phyloP scores from a whole-genome alignment of 768 basidiomycete species.

The Mycena indigotica region DNA sequence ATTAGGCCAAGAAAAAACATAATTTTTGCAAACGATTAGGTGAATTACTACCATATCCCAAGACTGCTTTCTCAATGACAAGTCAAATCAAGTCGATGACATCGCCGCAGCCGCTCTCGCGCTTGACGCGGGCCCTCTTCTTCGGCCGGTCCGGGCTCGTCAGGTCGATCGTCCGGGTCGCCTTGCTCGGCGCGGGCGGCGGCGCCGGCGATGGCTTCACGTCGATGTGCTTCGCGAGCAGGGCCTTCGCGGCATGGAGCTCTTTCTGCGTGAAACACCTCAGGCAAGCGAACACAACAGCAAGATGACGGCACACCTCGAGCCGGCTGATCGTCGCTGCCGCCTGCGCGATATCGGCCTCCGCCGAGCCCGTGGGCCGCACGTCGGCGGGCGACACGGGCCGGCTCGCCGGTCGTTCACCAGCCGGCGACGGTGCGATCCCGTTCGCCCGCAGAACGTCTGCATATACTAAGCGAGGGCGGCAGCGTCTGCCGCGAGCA shows the following conservation, averaged over 20 bases:
- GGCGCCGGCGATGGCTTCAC: not conserved
- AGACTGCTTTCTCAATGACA: too few species aligned
- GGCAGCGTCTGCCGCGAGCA: not conserved
- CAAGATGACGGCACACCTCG: not conserved
- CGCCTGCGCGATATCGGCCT: not conserved
- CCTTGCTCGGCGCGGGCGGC: not conserved
- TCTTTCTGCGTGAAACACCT: not conserved
- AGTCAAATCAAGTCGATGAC: conserved; percentile 2
- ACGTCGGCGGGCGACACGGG: too few species aligned
- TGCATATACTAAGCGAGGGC: not conserved
- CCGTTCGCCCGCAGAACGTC: not conserved
- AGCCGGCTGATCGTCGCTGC: not conserved
- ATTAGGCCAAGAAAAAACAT: too few species aligned
- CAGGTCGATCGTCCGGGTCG: too few species aligned
- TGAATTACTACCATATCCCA: too few species aligned
- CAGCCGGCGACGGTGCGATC: not conserved
- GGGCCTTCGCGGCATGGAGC: not conserved
- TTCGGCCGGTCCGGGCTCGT: not conserved
- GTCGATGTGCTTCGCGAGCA: not conserved
- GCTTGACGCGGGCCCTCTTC: not conserved
- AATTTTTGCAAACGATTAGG: too few species aligned
- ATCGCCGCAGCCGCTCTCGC: not conserved
- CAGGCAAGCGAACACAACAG: not conserved
- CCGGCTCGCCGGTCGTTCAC: not conserved
- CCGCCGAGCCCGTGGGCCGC: too few species aligned